A percentile compares a stretch with the other conserved stretches of the same genome.
Evolutionary conservation across 78 protist species (phyloP).

Genomic region (Dictyostelium purpureum): DNA sequence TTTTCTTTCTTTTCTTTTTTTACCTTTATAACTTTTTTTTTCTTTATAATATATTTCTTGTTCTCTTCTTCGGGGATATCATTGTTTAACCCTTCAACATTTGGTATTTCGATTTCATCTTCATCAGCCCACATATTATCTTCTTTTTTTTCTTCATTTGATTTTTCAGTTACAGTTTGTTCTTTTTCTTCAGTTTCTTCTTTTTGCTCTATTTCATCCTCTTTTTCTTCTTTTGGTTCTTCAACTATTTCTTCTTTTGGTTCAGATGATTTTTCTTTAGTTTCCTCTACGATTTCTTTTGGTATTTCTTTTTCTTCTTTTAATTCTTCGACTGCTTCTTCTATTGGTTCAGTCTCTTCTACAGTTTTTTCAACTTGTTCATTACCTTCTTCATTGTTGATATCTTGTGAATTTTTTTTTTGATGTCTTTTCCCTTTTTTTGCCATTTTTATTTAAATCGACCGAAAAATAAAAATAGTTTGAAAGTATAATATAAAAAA

Average conservation of each 20-base stretch:
- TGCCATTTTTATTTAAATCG: no score
- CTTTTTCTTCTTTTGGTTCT: not conserved
- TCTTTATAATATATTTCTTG: not conserved
- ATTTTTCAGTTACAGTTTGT: not conserved
- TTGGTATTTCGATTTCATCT: not conserved
- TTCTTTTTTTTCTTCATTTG: not conserved
- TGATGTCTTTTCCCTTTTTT: constrained; percentile 29
- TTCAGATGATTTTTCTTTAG: not conserved
- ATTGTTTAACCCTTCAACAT: not conserved
- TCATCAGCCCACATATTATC: not conserved
- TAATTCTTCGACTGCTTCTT: not conserved
- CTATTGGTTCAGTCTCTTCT: not conserved
- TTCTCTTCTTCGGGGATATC: not conserved
- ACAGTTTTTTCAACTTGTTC: not conserved
- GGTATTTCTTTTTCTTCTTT: not conserved
- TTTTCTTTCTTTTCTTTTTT: not conserved
- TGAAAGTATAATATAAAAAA: no score
- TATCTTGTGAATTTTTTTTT: constrained; percentile 26
- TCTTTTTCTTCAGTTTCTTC: not conserved
- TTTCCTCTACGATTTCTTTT: not conserved
- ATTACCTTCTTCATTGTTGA: not conserved
- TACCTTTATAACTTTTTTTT: not conserved
- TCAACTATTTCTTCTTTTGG: not conserved
- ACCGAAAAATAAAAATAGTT: no score
- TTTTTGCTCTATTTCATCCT: not conserved